Conservation (phyloP, 148 eudicot species). For the Tetragonia tetragonoides region DNA sequence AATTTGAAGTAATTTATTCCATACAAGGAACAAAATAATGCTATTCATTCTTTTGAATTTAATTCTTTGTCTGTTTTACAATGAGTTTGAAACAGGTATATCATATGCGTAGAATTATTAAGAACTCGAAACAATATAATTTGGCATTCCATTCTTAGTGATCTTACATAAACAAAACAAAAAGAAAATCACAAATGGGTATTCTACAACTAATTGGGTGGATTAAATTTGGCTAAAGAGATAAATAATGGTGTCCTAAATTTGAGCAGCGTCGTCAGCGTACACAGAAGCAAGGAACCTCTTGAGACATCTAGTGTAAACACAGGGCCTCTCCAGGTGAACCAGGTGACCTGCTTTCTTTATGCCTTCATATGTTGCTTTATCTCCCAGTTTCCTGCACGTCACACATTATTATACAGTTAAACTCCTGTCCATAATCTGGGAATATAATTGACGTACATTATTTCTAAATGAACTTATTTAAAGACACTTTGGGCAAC, state of each 20-base stretch:
- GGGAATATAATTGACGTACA: too few species aligned
- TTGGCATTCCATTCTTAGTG: conserved; percentile 1
- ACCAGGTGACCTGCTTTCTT: conserved; percentile 84
- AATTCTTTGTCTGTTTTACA: conserved; percentile 11
- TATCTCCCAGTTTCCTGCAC: conserved; percentile 74
- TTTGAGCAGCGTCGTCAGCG: background rate
- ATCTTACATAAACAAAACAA: background rate
- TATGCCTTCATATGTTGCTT: conserved; percentile 57
- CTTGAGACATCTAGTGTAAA: conserved; percentile 64
- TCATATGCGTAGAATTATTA: background rate
- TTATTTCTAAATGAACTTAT: too few species aligned
- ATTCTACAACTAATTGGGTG: conserved; percentile 6
- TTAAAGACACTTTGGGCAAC: conserved; percentile 10
- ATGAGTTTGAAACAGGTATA: background rate
- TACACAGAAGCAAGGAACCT: conserved; percentile 62
- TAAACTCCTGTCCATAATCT: too few species aligned
- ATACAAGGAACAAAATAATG: background rate
- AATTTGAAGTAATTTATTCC: too few species aligned
- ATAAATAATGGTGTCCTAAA: too few species aligned
- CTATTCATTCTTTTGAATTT: conserved; percentile 11
- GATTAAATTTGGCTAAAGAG: background rate
- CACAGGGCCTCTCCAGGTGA: conserved; percentile 78
- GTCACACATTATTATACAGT: too few species aligned
- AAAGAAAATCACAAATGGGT: background rate
- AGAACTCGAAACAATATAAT: conserved; percentile 15